These are phyloP conservation scores for Parietaria judaica DNA, from an alignment of 306 rosid species.

Conservation along the genomic window DNA sequence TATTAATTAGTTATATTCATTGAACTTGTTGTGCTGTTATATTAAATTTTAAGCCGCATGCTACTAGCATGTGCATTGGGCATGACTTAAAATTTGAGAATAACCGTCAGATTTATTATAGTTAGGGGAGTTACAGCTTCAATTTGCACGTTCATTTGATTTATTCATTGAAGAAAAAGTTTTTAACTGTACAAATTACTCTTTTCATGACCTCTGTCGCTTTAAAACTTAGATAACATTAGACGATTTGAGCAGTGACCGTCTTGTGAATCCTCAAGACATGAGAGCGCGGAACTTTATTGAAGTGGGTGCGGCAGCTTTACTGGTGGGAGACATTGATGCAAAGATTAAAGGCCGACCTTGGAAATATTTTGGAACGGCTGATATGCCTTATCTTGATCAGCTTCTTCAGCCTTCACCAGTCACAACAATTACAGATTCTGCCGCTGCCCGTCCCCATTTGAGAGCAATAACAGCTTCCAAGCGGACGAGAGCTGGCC, in stretches of 20 bases:
- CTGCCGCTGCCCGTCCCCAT: slow-evolving; percentile 73
- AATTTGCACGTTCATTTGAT: no score
- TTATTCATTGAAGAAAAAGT: no score
- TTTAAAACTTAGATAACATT: no score
- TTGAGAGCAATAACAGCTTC: slow-evolving; percentile 94
- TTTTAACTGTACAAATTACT: no score
- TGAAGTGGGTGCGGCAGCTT: slow-evolving; percentile 94
- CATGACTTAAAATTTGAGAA: no score
- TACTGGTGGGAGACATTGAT: slow-evolving; percentile 79
- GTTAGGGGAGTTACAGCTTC: no score
- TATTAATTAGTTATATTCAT: no score
- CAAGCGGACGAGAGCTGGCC: slow-evolving; percentile 71
- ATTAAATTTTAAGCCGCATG: no score
- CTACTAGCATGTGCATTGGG: no score
- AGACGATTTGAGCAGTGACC: slow-evolving; percentile 59
- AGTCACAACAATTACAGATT: slow-evolving; percentile 68
- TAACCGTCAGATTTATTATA: no score
- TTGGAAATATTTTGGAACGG: slow-evolving; percentile 90
- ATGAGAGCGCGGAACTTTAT: slow-evolving; percentile 67
- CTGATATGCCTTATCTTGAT: slow-evolving; percentile 94
- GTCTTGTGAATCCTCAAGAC: slow-evolving; percentile 47
- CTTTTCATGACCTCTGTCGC: background rate
- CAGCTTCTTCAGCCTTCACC: slow-evolving; percentile 88
- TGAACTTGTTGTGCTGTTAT: no score
- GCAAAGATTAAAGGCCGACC: slow-evolving; percentile 85